Evolutionary conservation across 805 yeast species (phyloP), one percentile per base, ranked within the genome.

Genomic region (Saturnispora galanensis): DNA sequence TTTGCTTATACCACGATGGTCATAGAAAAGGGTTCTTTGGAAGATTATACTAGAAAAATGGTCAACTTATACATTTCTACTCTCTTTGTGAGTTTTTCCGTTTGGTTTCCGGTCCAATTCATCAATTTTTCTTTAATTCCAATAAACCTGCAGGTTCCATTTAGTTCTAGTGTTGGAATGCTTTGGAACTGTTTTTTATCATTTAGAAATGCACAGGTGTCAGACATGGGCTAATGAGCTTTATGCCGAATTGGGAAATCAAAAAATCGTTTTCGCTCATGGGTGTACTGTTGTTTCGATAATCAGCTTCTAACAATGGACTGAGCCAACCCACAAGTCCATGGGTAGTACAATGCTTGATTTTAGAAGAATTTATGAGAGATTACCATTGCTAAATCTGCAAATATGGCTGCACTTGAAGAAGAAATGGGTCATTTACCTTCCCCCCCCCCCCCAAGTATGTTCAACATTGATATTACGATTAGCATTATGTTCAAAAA

Each of bases 101-200:
- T 84, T n/a, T 84, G 94, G 94, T 84, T 86, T 43, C 76, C 84
- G 9, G 88, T 83, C 16, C 94, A 84, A 54, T 79, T 84, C 50
- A 66, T 84, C 50, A 84, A 84, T 55, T 84, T 84, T 53, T 67
- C 81, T 44, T 56, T 81, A 2, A 74, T 84, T 62, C 90, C 90
- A 1, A 69, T 77, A 47, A 70, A 70, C 48, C 74, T 79, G 52
- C 97, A 90, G 62, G 95, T 90, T 5, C 96, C 97, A 0, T 90
- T 93, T 60, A 81, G 94, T 45, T 82, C 93, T 8, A 84, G 65
- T 15, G 69, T 93, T 5, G 90, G 95, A 28, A 94, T 90, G 15
- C 66, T 90, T 32, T 90, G 98, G 97, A 90, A 93, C 59, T 88
- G 96, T 44, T 89, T 84, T 65, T 66, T 90, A 41, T 87, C 95